Evolutionary conservation across 2,329 filamentous ascomycete species (phyloP).

Genomic region (Pyrenophora tritici-repentis): DNA sequence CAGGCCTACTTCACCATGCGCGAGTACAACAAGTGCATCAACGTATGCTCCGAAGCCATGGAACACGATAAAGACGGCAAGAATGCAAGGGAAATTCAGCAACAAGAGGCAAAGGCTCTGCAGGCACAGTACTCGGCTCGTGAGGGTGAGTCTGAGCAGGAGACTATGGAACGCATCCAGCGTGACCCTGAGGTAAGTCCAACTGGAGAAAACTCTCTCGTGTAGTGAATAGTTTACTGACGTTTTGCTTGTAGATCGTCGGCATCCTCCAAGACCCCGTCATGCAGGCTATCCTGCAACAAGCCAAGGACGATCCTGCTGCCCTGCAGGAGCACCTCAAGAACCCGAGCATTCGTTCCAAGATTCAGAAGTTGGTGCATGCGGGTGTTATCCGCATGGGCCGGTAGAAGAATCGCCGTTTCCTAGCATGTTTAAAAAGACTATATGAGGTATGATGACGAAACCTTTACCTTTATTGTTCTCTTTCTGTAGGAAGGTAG

Average conservation of each 20-base stretch:
- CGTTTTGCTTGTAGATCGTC: slow-evolving; percentile 67
- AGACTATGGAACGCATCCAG: slow-evolving; percentile 89
- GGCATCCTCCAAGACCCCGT: slow-evolving; percentile 90
- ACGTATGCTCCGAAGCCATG: slow-evolving; percentile 81
- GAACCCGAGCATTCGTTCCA: slow-evolving; percentile 81
- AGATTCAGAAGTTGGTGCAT: slow-evolving; percentile 93
- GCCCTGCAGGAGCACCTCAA: slow-evolving; percentile 97
- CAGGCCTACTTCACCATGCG: slow-evolving; percentile 97
- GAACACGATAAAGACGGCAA: slow-evolving; percentile 78
- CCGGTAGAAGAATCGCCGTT: slow-evolving; percentile 41
- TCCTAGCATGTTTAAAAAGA: too few relatives aligned
- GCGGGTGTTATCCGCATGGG: slow-evolving; percentile 89
- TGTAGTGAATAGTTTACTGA: slow-evolving; percentile 25
- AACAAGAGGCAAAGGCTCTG: slow-evolving; percentile 91
- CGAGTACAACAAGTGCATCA: slow-evolving; percentile 93
- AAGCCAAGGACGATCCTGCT: slow-evolving; percentile 90
- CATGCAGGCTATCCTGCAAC: slow-evolving; percentile 96
- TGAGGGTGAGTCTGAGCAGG: slow-evolving; percentile 93
- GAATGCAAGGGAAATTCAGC: slow-evolving; percentile 88
- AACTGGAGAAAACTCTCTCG: background rate
- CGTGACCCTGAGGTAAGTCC: slow-evolving; percentile 82
- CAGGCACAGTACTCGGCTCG: slow-evolving; percentile 86
- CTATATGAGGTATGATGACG: too few relatives aligned
- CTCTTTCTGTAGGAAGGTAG: too few relatives aligned
- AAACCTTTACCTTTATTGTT: too few relatives aligned